Evolutionary conservation across 2,329 filamentous ascomycete species (phyloP).

Genomic region (Zymoseptoria brevis): DNA sequence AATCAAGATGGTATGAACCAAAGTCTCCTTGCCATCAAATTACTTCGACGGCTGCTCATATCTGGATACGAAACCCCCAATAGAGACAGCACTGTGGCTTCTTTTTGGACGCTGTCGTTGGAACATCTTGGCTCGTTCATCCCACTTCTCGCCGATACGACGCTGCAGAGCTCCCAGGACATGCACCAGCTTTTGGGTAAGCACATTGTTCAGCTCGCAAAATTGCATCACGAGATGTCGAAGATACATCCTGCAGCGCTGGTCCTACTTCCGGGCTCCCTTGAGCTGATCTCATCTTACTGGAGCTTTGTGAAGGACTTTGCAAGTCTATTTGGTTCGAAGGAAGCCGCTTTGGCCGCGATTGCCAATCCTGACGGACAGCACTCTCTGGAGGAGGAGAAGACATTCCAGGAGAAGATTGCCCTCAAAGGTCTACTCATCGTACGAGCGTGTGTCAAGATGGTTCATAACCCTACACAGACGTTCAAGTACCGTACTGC

Average conservation of each 20-base stretch:
- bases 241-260: slow-evolving; percentile 74
- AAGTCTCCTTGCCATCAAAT: slow-evolving; percentile 71
- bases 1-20: slow-evolving; percentile 56
- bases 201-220: slow-evolving; percentile 82
- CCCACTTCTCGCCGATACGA: slow-evolving; percentile 31
- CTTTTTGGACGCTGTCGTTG: slow-evolving; percentile 74
- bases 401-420: slow-evolving; percentile 56
- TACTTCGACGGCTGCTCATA: slow-evolving; percentile 69
- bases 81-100: slow-evolving; percentile 63
- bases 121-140: slow-evolving; percentile 72
- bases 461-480: slow-evolving; percentile 71
- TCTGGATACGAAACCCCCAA: slow-evolving; percentile 79
- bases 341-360: slow-evolving; percentile 28
- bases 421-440: slow-evolving; percentile 76
- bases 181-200: slow-evolving; percentile 56
- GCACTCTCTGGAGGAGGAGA: slow-evolving; percentile 31
- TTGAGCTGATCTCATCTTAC: slow-evolving; percentile 71
- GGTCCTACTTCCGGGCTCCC: slow-evolving; percentile 68
- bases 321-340: slow-evolving; percentile 62
- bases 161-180: slow-evolving; percentile 6
- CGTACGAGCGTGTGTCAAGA: slow-evolving; percentile 72
- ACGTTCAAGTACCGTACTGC: slow-evolving; percentile 76
- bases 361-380: slow-evolving; percentile 38
- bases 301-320: slow-evolving; percentile 75
- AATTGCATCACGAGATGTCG: slow-evolving; percentile 83